These are phyloP conservation scores for Kuraishia floccosa DNA, from an alignment of 805 yeast genomes.

Conservation along the genomic window DNA sequence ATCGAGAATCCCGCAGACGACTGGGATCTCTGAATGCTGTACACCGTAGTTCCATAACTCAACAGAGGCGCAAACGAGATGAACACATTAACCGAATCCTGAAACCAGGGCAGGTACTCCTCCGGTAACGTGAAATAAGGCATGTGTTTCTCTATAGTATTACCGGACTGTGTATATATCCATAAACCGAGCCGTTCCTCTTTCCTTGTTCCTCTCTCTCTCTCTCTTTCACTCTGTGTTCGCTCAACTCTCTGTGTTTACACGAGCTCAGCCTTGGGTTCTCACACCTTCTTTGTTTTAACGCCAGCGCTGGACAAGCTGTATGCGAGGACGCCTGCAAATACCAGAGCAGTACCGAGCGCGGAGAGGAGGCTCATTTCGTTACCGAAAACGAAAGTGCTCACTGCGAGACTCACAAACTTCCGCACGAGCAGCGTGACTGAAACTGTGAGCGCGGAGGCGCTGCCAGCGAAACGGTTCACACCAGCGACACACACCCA, in stretches of 20 bases:
- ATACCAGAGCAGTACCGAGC: constrained; percentile 41
- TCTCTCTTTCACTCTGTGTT: neutral
- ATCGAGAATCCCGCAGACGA: constrained; percentile 75
- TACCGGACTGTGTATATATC: neutral
- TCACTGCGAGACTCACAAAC: constrained; percentile 45
- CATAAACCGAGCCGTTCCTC: neutral
- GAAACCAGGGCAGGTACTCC: constrained; percentile 22
- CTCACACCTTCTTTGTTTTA: too few species aligned
- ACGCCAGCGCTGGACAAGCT: constrained; percentile 1
- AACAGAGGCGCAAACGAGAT: constrained; percentile 77
- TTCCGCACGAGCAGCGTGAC: constrained; percentile 52
- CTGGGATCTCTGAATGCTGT: constrained; percentile 49
- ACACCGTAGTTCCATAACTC: constrained; percentile 78
- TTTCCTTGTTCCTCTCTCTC: neutral
- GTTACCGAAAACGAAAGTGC: constrained; percentile 42
- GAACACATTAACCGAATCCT: constrained; percentile 47
- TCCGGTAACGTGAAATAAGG: constrained; percentile 4
- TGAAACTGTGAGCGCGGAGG: constrained; percentile 53
- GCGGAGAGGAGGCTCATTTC: constrained; percentile 19
- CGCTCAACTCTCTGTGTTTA: too few species aligned
- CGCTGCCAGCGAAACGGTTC: constrained; percentile 41
- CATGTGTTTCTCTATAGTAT: neutral
- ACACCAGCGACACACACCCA: constrained; percentile 60
- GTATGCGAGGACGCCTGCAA: constrained; percentile 44
- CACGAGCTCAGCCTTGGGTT: too few species aligned